Conservation (phyloP, 768 basidiomycete species). For the Nevesoporus exiguus region DNA sequence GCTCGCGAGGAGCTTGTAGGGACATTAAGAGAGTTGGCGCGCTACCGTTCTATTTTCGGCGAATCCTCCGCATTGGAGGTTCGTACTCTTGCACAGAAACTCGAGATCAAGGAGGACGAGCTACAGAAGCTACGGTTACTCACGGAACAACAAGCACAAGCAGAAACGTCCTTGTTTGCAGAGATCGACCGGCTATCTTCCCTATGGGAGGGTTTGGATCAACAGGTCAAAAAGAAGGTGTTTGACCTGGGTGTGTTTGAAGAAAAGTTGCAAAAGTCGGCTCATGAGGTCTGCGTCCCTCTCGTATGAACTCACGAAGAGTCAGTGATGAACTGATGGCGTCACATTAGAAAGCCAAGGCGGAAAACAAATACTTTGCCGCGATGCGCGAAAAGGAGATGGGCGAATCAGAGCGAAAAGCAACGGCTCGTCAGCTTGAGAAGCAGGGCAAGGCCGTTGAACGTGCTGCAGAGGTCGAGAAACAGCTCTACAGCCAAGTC, state of each 20-base stretch:
- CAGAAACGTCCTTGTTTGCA: constrained; percentile 77
- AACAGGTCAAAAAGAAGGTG: constrained; percentile 78
- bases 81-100: constrained; percentile 45
- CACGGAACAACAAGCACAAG: constrained; percentile 59
- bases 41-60: constrained; percentile 66
- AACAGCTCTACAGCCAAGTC: constrained; percentile 43
- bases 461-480: constrained; percentile 59
- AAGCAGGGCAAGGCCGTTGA: constrained; percentile 66
- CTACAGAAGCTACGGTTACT: constrained; percentile 58
- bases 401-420: constrained; percentile 71
- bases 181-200: constrained; percentile 81
- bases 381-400: constrained; percentile 89
- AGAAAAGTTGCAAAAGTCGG: constrained; percentile 62
- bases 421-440: constrained; percentile 50
- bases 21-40: constrained; percentile 47
- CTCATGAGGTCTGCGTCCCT: constrained; percentile 58
- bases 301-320: not conserved
- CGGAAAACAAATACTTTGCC: constrained; percentile 91
- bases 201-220: constrained; percentile 82
- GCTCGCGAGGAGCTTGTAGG: constrained; percentile 46
- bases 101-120: constrained; percentile 69
- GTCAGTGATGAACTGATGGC: not conserved
- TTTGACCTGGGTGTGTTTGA: constrained; percentile 71
- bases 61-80: constrained; percentile 37
- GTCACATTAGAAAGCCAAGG: constrained; percentile 77